Base-by-base conservation (phyloP, 2,329 filamentous ascomycete genomes). In the Pestalotiopsis sp. region DNA sequence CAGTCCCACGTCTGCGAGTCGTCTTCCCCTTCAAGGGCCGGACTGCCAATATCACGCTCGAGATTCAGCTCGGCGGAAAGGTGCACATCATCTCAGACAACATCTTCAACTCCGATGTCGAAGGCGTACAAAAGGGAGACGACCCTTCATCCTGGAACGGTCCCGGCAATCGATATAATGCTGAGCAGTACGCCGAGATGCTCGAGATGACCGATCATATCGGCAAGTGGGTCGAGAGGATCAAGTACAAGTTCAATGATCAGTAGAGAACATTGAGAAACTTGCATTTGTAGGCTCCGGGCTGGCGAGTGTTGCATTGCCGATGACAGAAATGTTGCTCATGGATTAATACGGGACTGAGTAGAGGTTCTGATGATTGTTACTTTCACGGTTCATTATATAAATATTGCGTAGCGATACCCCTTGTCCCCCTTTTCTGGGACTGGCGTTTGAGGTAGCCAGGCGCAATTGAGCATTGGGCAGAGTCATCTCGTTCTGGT, bases 21-120 rank as follows among this genome's bases (percentile, higher is more conserved):
- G 82, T 85, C 9, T 90, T 90, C 71, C 87, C 87, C 1, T 86
- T 89, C 74, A 78, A 78, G 45, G 71, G 78, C 17, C 78, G 76
- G 41, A 87, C 84, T 2, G 86, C 85, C 4, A 85, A 86, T 69
- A 79, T 92, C 27, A 84, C 84, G 31, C 74, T 92, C 13, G 87
- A 89, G 72, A 85, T 93, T 20, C 82, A 86, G 23, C 82, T 86
- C 45, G 89, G 91, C 68, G 91, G 87, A 4, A 82, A 86, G 14
- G 83, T 92, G 4, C 82, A 86, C 20, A 82, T 93, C 45, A 79
- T 84, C 3, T 84, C 87, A 27, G 88, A 92, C 72, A 91, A 91
- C 71, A 75, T 89, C 4, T 74, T 87, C 59, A 67, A 70, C 4
- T 67, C 70, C 7, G 72, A 73, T 14, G 71, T 65, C 25, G 71